A percentile compares a stretch with the other conserved stretches of the same genome.
phyloP scores from a whole-genome alignment of 2,329 filamentous ascomycete species.

The Tricladium varicosporioides region DNA sequence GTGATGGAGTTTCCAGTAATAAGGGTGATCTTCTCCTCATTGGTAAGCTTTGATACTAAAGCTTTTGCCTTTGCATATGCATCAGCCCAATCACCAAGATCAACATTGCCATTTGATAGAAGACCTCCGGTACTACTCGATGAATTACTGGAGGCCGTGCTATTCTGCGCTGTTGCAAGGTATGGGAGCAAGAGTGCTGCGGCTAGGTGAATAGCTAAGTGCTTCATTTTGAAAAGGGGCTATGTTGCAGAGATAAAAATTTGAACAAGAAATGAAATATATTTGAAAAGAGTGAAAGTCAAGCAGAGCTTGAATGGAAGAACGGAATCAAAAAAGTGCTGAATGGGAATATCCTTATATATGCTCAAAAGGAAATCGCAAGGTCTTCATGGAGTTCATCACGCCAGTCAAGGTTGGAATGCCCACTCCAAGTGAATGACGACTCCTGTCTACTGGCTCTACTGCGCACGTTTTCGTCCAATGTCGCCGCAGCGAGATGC shows the following conservation, averaged over 20 bases:
- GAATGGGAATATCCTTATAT: neutral
- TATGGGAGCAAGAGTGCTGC: neutral
- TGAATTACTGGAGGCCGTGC: neutral
- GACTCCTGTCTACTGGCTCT: neutral
- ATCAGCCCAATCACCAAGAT: constrained; percentile 35
- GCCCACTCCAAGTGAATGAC: neutral
- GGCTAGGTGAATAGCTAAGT: neutral
- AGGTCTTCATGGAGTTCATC: neutral
- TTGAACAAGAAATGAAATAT: neutral
- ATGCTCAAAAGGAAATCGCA: neutral
- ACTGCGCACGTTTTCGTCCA: neutral
- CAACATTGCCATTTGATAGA: constrained; percentile 8
- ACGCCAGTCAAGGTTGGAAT: neutral
- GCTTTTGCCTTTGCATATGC: constrained; percentile 38
- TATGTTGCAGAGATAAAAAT: neutral
- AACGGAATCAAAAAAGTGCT: neutral
- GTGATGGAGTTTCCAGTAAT: constrained; percentile 31
- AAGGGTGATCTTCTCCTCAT: constrained; percentile 42
- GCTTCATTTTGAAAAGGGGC: neutral
- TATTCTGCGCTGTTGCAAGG: neutral
- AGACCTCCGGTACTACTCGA: neutral
- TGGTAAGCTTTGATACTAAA: constrained; percentile 39
- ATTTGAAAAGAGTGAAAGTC: neutral
- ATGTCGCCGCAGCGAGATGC: neutral
- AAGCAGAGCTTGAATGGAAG: neutral